A percentile compares a stretch with the other conserved stretches of the same genome.
Conservation (phyloP, 495 filamentous ascomycete species). For the Podospora australis region DNA sequence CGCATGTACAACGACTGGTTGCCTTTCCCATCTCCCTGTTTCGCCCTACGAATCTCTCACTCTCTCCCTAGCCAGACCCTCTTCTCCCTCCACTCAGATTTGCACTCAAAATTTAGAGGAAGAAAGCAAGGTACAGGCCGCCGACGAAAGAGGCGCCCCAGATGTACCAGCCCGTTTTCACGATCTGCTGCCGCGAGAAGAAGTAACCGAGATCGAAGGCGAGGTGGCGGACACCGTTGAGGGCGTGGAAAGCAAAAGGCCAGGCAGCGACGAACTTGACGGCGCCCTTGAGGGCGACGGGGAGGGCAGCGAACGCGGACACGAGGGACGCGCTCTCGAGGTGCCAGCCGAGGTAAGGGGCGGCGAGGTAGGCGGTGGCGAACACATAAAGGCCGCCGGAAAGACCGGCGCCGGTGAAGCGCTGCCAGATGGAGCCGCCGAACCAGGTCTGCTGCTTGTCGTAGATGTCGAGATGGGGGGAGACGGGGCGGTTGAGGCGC, state of each 20-base stretch:
- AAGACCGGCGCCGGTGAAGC: constrained; percentile 70
- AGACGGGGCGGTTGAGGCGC: constrained; percentile 74
- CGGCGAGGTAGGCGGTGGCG: constrained; percentile 72
- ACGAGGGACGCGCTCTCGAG: constrained; percentile 74
- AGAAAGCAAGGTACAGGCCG: constrained; percentile 52
- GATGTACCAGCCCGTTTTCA: constrained; percentile 67
- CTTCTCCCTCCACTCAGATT: neutral
- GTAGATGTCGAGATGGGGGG: constrained; percentile 89
- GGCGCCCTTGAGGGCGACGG: constrained; percentile 58
- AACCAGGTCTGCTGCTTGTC: constrained; percentile 83
- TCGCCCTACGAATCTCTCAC: neutral
- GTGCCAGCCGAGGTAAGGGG: constrained; percentile 77
- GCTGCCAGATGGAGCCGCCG: constrained; percentile 58
- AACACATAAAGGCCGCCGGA: constrained; percentile 78
- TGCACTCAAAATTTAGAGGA: constrained; percentile 20
- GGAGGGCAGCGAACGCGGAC: constrained; percentile 67
- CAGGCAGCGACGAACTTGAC: constrained; percentile 67
- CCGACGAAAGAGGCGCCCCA: constrained; percentile 60
- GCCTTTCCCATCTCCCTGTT: no score
- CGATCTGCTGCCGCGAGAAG: constrained; percentile 64
- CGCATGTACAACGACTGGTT: no score
- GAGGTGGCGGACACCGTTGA: constrained; percentile 90
- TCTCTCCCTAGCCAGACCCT: no score
- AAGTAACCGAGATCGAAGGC: constrained; percentile 70
- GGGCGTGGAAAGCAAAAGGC: constrained; percentile 80